These are phyloP conservation scores for Zygotorulaspora florentina DNA, from an alignment of 805 yeast species.

Conservation along the genomic window DNA sequence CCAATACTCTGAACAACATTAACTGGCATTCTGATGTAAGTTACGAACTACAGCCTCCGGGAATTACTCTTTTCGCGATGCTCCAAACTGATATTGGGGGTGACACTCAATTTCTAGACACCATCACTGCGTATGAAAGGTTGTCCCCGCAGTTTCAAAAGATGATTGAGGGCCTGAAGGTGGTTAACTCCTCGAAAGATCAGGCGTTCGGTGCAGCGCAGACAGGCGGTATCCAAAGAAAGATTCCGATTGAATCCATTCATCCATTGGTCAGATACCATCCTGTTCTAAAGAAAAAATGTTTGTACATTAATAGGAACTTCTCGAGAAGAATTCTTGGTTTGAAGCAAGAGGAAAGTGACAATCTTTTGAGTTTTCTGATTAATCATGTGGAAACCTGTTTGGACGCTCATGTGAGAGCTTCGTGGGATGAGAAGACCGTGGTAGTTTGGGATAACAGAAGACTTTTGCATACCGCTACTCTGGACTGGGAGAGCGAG, in stretches of 20 bases:
- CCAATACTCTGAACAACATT: conserved; percentile 18
- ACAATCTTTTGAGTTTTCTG: conserved; percentile 52
- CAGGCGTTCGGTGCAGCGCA: conserved; percentile 56
- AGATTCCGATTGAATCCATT: conserved; percentile 45
- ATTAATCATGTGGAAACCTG: conserved; percentile 47
- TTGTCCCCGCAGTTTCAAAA: conserved; percentile 60
- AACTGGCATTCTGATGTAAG: conserved; percentile 71
- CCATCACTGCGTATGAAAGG: conserved; percentile 63
- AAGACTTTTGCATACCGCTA: conserved; percentile 60
- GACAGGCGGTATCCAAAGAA: conserved; percentile 62
- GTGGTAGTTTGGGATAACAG: conserved; percentile 79
- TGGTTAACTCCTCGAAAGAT: conserved; percentile 61
- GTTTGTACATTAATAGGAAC: conserved; percentile 50
- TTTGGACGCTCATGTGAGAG: conserved; percentile 61
- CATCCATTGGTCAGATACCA: conserved; percentile 70
- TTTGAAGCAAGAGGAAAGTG: conserved; percentile 66
- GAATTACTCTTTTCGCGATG: conserved; percentile 59
- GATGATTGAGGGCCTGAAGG: conserved; percentile 56
- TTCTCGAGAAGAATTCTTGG: conserved; percentile 66
- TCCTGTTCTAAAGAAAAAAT: conserved; percentile 64
- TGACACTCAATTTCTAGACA: conserved; percentile 67
- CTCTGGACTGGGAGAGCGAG: conserved; percentile 64
- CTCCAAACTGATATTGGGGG: conserved; percentile 65
- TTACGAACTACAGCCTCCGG: conserved; percentile 68
- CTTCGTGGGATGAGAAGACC: conserved; percentile 62